These are phyloP conservation scores for Paecilomyces formosus DNA, from an alignment of 2,329 filamentous ascomycete species.

Conservation along the genomic window DNA sequence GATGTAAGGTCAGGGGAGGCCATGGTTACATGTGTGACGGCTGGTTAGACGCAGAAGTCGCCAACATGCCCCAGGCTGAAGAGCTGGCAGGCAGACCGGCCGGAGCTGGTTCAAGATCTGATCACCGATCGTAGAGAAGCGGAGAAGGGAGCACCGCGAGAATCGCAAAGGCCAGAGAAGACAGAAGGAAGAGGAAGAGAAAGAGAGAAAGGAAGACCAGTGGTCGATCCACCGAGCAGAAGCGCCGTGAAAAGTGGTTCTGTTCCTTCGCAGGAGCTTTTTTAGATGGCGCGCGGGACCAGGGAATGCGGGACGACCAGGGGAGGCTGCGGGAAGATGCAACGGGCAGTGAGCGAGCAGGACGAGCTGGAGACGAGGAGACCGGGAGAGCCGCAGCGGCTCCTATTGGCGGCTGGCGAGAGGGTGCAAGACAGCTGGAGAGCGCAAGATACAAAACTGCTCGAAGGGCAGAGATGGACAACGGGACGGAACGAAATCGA, in stretches of 20 bases:
- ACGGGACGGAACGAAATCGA: constrained; percentile 10
- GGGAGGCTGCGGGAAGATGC: not conserved
- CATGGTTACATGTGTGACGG: constrained; percentile 38
- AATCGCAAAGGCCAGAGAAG: not conserved
- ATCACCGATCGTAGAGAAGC: not conserved
- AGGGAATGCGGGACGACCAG: not conserved
- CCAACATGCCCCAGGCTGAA: constrained; percentile 19
- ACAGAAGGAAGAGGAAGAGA: not conserved
- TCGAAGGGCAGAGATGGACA: constrained; percentile 3
- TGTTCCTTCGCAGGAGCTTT: not conserved
- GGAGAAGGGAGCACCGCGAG: not conserved
- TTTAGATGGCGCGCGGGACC: constrained; percentile 1
- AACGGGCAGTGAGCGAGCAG: not conserved
- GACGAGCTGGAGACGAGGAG: not conserved
- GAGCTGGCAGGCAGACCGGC: not conserved
- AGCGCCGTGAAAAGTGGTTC: not conserved
- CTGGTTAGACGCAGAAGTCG: constrained; percentile 9
- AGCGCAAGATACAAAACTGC: not conserved
- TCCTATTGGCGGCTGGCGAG: not conserved
- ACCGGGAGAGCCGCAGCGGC: not conserved
- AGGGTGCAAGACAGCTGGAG: not conserved
- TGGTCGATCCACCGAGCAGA: not conserved
- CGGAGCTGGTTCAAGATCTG: not conserved
- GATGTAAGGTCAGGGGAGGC: constrained; percentile 35
- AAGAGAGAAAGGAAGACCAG: not conserved